Evolutionary conservation across 176 grass and related monocot genomes (phyloP).

Genomic region (Musa troglodytarum): DNA sequence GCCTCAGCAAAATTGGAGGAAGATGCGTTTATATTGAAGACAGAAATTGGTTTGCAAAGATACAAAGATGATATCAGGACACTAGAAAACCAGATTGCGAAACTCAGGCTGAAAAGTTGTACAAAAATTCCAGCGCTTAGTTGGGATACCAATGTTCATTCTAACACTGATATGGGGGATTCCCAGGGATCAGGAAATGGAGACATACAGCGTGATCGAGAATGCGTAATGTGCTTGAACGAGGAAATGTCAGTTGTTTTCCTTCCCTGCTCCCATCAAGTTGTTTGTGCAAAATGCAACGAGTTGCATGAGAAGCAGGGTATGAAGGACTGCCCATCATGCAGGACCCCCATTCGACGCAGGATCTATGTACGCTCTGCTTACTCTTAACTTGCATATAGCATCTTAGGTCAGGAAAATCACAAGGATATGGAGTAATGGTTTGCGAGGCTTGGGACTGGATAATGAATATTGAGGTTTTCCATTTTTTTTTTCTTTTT

Average conservation of each 20-base stretch:
- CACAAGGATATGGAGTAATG: background rate
- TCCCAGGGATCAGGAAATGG: background rate
- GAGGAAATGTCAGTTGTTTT: conserved; percentile 25
- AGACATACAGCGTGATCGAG: background rate
- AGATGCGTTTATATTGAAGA: background rate
- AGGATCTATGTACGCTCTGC: conserved; percentile 10
- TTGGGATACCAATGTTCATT: conserved; percentile 1
- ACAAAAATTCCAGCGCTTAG: background rate
- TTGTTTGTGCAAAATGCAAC: conserved; percentile 27
- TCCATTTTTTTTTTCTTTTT: background rate
- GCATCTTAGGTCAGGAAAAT: background rate
- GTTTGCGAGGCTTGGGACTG: background rate
- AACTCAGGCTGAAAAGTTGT: background rate
- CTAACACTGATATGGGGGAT: background rate
- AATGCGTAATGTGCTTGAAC: conserved; percentile 23
- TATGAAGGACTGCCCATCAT: conserved; percentile 16
- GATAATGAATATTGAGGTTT: background rate
- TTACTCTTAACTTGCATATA: background rate
- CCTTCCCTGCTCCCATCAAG: conserved; percentile 23
- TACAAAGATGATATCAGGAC: conserved; percentile 7
- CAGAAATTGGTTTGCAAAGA: background rate
- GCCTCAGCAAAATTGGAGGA: conserved; percentile 7
- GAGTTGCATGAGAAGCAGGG: conserved; percentile 10
- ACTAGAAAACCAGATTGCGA: background rate
- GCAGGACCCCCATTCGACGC: conserved; percentile 10